These are phyloP conservation scores for Rugonectria rugulosa DNA, from an alignment of 2,329 filamentous ascomycete genomes.

Conservation along the genomic window DNA sequence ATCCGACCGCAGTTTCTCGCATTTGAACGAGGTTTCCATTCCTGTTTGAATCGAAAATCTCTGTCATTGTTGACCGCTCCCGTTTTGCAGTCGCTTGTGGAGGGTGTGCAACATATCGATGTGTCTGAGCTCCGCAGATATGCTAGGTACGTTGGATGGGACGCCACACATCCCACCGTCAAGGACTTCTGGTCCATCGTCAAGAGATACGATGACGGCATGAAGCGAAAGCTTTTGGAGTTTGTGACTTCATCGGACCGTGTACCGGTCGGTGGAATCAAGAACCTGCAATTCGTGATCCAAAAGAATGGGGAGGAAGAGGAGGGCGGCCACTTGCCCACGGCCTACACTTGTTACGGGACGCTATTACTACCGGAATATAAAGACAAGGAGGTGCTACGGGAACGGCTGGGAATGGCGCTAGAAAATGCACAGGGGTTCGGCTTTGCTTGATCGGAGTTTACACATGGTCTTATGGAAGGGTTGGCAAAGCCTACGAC, in stretches of 20 bases:
- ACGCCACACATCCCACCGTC: conserved; percentile 72
- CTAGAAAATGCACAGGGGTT: conserved; percentile 90
- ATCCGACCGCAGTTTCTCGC: conserved; percentile 79
- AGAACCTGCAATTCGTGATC: conserved; percentile 83
- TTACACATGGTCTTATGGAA: not conserved
- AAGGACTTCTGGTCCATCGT: conserved; percentile 87
- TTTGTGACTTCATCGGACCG: conserved; percentile 95
- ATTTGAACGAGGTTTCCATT: conserved; percentile 81
- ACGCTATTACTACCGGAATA: conserved; percentile 89
- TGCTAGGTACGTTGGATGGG: conserved; percentile 84
- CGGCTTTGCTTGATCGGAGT: conserved; percentile 70
- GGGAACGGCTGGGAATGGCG: conserved; percentile 81
- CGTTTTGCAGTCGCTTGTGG: conserved; percentile 78
- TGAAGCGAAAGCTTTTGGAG: conserved; percentile 81
- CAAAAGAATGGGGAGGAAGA: conserved; percentile 76
- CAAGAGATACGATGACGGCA: conserved; percentile 68
- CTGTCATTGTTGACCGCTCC: conserved; percentile 75
- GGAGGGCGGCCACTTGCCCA: conserved; percentile 71
- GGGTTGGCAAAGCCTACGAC: not conserved
- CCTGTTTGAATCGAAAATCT: conserved; percentile 74
- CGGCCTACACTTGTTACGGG: conserved; percentile 92
- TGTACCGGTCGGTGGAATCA: conserved; percentile 85
- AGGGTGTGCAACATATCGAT: conserved; percentile 85
- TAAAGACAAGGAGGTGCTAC: conserved; percentile 71
- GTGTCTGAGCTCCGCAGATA: conserved; percentile 74